Evolutionary conservation across 768 basidiomycete species (phyloP).

Genomic region (Pisolithus tinctorius): DNA sequence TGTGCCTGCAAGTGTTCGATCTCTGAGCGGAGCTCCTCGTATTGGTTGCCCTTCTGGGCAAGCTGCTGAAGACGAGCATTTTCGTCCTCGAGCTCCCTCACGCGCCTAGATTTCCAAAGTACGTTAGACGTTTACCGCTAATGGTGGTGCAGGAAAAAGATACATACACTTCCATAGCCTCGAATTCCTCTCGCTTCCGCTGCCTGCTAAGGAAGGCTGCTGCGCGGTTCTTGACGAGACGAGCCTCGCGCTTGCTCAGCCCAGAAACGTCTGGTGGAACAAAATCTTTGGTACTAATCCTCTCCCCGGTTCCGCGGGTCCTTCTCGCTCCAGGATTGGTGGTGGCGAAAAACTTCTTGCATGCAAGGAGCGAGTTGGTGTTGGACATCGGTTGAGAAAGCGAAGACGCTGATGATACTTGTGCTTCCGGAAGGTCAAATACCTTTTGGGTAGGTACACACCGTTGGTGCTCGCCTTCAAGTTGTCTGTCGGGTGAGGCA

Average conservation of each 20-base stretch:
- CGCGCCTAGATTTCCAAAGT: constrained; percentile 46
- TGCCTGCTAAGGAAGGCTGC: constrained; percentile 89
- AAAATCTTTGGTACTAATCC: constrained; percentile 71
- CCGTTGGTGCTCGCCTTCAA: constrained; percentile 41
- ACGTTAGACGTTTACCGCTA: background rate
- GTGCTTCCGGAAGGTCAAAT: constrained; percentile 49
- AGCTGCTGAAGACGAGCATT: constrained; percentile 65
- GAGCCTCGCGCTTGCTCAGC: constrained; percentile 83
- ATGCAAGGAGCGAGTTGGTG: constrained; percentile 24
- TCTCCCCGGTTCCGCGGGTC: constrained; percentile 39
- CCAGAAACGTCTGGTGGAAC: constrained; percentile 85
- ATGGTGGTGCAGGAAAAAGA: constrained; percentile 3
- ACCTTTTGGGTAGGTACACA: constrained; percentile 69
- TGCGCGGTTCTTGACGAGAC: constrained; percentile 87
- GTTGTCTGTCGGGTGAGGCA: constrained; percentile 36
- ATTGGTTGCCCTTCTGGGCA: constrained; percentile 38
- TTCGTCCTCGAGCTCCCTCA: constrained; percentile 79
- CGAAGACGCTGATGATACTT: constrained; percentile 30
- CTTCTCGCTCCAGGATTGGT: constrained; percentile 40
- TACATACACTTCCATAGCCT: constrained; percentile 83
- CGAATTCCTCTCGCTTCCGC: constrained; percentile 88
- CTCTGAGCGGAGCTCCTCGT: constrained; percentile 44
- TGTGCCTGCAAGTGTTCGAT: constrained; percentile 62
- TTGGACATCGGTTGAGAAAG: constrained; percentile 24
- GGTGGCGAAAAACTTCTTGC: constrained; percentile 38